These are phyloP conservation scores for Debaryomyces udenii DNA, from an alignment of 1,139 yeast species.

Conservation along the genomic window DNA sequence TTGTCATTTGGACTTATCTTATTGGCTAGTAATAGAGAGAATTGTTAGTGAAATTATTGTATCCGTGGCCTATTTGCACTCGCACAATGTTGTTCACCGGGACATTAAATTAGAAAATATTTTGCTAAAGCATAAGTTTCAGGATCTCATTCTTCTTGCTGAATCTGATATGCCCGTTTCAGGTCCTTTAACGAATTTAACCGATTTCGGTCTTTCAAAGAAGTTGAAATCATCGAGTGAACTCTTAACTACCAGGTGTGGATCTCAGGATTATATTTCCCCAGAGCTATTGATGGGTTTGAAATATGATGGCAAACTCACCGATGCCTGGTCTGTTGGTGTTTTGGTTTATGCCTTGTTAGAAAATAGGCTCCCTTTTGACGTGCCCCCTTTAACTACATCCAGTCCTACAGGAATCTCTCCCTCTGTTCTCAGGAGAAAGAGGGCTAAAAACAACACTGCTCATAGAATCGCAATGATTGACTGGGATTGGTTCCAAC, in stretches of 20 bases:
- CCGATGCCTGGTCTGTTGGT: conserved; percentile 95
- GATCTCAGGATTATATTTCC: conserved; percentile 93
- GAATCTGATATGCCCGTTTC: conserved; percentile 11
- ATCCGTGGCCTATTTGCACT: conserved; percentile 77
- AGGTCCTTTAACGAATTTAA: conserved; percentile 59
- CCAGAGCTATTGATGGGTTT: conserved; percentile 91
- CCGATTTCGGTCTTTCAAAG: conserved; percentile 89
- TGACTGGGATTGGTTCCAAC: conserved; percentile 81
- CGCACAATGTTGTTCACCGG: conserved; percentile 71
- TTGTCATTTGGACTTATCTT: conserved; percentile 24
- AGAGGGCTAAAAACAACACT: conserved; percentile 60
- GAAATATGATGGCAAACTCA: conserved; percentile 84
- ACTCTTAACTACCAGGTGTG: conserved; percentile 81
- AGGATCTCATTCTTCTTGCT: conserved; percentile 14
- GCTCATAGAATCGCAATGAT: conserved; percentile 91
- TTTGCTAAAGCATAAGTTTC: conserved; percentile 44
- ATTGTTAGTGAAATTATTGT: conserved; percentile 68
- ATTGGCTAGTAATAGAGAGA: conserved; percentile 55
- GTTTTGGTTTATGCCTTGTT: conserved; percentile 81
- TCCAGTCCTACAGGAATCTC: conserved; percentile 34
- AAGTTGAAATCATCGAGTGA: conserved; percentile 61
- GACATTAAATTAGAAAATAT: conserved; percentile 88
- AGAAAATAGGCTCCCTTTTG: conserved; percentile 90
- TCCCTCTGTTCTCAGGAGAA: conserved; percentile 51
- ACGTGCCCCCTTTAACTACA: conserved; percentile 52